phyloP scores from a whole-genome alignment of 495 filamentous ascomycete species.

The Tuber aestivum region DNA sequence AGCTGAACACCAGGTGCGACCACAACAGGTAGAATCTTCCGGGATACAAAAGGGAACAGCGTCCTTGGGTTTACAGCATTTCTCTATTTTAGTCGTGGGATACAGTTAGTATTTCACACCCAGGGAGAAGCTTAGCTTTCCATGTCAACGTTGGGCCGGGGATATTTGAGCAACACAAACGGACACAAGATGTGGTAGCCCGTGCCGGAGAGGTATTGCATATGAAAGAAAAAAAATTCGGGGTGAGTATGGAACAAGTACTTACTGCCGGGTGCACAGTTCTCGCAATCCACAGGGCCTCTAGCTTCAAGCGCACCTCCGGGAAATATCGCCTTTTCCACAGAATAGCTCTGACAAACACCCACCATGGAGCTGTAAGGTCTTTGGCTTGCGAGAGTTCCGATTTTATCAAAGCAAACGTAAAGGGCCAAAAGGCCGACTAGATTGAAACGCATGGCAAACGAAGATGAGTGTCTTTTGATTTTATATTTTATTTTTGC shows the following conservation, averaged over 20 bases:
- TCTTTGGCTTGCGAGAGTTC: not conserved
- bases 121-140: not conserved
- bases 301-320: not conserved
- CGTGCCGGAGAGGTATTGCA: not conserved
- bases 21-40: slow-evolving; percentile 17
- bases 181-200: not conserved
- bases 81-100: slow-evolving; percentile 9
- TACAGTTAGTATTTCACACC: not conserved
- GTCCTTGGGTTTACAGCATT: slow-evolving; percentile 15
- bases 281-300: not conserved
- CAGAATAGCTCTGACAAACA: not conserved
- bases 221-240: too few species aligned
- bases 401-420: not conserved
- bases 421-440: not conserved
- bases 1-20: slow-evolving; percentile 20
- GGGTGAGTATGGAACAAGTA: not conserved
- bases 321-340: not conserved
- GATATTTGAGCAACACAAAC: not conserved
- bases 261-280: not conserved
- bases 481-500: not conserved
- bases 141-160: not conserved
- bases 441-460: not conserved
- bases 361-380: not conserved
- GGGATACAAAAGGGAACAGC: slow-evolving; percentile 19
- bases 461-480: not conserved